A percentile compares a stretch with the other conserved stretches of the same genome.
These are phyloP conservation scores for Aspergillus hiratsukae DNA, from an alignment of 2,329 filamentous ascomycete genomes.

Conservation along the genomic window DNA sequence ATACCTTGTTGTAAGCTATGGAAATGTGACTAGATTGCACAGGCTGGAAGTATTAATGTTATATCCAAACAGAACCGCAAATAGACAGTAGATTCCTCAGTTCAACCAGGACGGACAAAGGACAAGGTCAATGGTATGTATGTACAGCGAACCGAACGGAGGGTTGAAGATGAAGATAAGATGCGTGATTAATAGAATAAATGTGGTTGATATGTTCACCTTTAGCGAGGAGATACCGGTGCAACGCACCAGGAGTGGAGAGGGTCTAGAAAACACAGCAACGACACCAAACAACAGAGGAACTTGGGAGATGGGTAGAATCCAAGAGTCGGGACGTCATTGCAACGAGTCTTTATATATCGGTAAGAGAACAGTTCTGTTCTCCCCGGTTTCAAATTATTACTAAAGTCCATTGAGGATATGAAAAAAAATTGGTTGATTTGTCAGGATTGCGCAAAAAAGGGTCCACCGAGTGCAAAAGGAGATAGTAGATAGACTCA, in stretches of 20 bases:
- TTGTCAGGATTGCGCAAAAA: slow-evolving; percentile 8
- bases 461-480: not conserved
- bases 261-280: slow-evolving; percentile 2
- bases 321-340: not conserved
- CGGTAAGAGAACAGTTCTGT: not conserved
- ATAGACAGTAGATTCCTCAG: not conserved
- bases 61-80: not conserved
- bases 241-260: slow-evolving; percentile 2
- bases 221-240: not conserved
- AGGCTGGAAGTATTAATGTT: not conserved
- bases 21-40: not conserved
- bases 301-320: not conserved
- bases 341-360: slow-evolving; percentile 11
- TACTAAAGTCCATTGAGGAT: slow-evolving; percentile 8
- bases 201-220: not conserved
- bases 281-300: not conserved
- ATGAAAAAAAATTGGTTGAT: slow-evolving; percentile 6
- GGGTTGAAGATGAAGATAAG: not conserved
- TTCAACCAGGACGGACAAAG: not conserved
- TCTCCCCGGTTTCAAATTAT: not conserved
- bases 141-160: not conserved
- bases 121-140: not conserved
- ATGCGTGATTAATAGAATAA: not conserved
- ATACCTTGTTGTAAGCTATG: not conserved
- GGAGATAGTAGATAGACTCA: not conserved